Base-by-base conservation (phyloP, 805 yeast genomes). In the Starmerella geochares region DNA sequence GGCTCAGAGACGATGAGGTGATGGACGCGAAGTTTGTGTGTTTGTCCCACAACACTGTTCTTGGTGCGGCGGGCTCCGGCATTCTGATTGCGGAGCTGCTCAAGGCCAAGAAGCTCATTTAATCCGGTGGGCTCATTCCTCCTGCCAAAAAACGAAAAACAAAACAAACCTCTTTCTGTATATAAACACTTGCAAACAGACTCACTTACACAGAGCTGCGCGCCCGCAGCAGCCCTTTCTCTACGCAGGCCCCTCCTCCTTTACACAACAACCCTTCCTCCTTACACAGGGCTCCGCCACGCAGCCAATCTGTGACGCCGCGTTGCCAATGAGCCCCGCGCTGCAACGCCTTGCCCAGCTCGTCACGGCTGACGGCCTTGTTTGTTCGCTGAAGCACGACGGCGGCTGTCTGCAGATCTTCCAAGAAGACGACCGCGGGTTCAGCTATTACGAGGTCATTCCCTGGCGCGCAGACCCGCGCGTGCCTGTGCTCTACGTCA, bases 11-110 rank as follows among this genome's bases (percentile, higher is more conserved):
- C 60, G 98, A 92, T 65, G 87, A 95, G 8, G 86, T 92, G 11
- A 75, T 92, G 60, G 98, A 92, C 67, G 79, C 77, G 73, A 92
- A 92, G 72, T 90, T 92, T 88, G 96, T 92, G 49, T 92, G 87
- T n/a, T 73, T 92, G 58, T 88, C 96, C 24, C 98, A 92, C 69
- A 92, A 92, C 75, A 92, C 98, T 49, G 77, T 92, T 61, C 86
- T 92, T 58, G 98, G 98, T 64, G 98, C 98, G 63, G 98, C 98
- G 23, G 98, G 98, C 66, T 83, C 96, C 8, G 98, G 98, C 67
- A 75, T 92, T 54, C 78, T 92, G 67, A 92, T 92, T 65, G 98
- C 94, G 47, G 98, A 92, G 72, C 74, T 87, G 49, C 74, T 92
- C 60, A 68, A 77, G 53, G 88, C 88, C 53, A 87, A 83, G 71